Percentiles rank a stretch among this genome's conserved stretches.
Evolutionary conservation across 345 rosid genomes (phyloP).

Genomic region (Aquilaria yunnanensis): DNA sequence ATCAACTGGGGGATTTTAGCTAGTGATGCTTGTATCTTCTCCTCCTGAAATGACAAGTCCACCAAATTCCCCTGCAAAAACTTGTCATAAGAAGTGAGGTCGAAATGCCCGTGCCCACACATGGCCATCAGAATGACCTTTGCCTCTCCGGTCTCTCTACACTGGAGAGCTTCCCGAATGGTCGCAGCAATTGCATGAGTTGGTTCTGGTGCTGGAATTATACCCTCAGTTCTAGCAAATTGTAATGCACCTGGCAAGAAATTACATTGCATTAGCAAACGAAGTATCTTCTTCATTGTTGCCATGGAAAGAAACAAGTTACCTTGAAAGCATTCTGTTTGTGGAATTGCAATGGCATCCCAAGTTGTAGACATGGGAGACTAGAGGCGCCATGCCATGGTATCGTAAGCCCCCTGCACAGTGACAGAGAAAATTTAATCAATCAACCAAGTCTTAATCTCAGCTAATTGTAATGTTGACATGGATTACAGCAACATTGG

Average conservation of each 20-base stretch:
- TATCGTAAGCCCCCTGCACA: slow-evolving; percentile 78
- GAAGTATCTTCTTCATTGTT: too few species aligned
- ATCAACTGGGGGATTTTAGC: slow-evolving; percentile 56
- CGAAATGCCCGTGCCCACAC: slow-evolving; percentile 99
- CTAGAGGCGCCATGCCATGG: slow-evolving; percentile 93
- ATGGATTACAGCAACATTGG: not conserved
- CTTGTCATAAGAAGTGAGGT: slow-evolving; percentile 72
- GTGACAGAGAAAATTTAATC: slow-evolving; percentile 2
- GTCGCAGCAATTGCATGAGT: slow-evolving; percentile 94
- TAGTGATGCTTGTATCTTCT: slow-evolving; percentile 52
- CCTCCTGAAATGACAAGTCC: slow-evolving; percentile 67
- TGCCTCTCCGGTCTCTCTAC: slow-evolving; percentile 72
- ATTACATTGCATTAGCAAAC: not conserved
- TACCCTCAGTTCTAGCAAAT: slow-evolving; percentile 82
- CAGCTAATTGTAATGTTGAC: not conserved
- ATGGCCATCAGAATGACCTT: slow-evolving; percentile 86
- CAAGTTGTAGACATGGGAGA: slow-evolving; percentile 76
- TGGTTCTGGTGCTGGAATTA: slow-evolving; percentile 93
- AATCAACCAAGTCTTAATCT: slow-evolving; percentile 5
- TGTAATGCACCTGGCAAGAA: slow-evolving; percentile 66
- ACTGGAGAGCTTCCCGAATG: slow-evolving; percentile 76
- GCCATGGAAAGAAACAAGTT: not conserved
- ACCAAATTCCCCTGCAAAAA: slow-evolving; percentile 68
- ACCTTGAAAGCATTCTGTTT: slow-evolving; percentile 83
- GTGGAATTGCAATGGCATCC: slow-evolving; percentile 91